Evolutionary conservation across 441 rosid species (phyloP).

Genomic region (Biscutella laevigata): DNA sequence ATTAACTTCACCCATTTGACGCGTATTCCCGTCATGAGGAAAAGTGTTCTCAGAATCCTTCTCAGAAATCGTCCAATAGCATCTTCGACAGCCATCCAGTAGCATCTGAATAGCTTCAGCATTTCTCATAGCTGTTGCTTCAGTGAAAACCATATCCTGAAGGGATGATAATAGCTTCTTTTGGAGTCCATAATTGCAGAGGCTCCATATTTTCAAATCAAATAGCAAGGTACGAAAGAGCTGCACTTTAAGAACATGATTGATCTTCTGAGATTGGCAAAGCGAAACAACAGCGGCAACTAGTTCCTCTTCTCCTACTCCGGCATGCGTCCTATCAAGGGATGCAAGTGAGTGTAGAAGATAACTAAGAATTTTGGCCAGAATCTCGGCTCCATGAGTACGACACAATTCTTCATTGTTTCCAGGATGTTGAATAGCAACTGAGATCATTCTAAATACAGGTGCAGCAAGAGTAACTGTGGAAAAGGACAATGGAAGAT

Average conservation of each 20-base stretch:
- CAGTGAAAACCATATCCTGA: conserved; percentile 98
- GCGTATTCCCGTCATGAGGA: conserved; percentile 47
- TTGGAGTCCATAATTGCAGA: conserved; percentile 96
- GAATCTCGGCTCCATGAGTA: conserved; percentile 80
- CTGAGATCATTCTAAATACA: conserved; percentile 70
- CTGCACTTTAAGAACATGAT: conserved; percentile 89
- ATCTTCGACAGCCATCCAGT: conserved; percentile 98
- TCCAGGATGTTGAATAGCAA: conserved; percentile 80
- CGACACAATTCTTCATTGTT: conserved; percentile 87
- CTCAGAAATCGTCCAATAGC: conserved; percentile 89
- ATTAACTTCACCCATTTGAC: conserved; percentile 91
- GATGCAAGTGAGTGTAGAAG: conserved; percentile 79
- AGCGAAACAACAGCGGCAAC: conserved; percentile 88
- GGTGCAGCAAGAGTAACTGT: conserved; percentile 84
- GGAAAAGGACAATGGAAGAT: conserved; percentile 45
- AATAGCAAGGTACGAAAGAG: conserved; percentile 80
- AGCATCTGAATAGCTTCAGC: conserved; percentile 99
- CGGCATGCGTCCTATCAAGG: conserved; percentile 55
- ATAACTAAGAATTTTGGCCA: conserved; percentile 76
- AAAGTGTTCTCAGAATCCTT: conserved; percentile 71
- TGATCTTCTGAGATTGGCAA: conserved; percentile 81
- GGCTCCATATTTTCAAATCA: conserved; percentile 94
- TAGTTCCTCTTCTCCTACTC: conserved; percentile 90
- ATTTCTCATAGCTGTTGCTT: conserved; percentile 81
- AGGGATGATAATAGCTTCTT: conserved; percentile 93